phyloP scores from a whole-genome alignment of 768 basidiomycete genomes.

The Russula foetens region DNA sequence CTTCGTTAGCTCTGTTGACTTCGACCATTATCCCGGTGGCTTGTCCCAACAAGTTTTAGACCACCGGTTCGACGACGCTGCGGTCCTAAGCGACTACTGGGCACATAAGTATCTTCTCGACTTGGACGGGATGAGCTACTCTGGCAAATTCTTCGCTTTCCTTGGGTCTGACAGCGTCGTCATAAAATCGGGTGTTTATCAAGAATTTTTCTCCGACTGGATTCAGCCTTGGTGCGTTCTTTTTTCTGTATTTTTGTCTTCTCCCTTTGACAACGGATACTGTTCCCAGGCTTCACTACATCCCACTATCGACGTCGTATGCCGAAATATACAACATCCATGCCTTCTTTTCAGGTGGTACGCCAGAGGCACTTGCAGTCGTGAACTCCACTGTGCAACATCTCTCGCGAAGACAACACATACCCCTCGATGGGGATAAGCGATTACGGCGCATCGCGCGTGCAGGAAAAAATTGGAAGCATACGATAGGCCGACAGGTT shows the following conservation, averaged over 20 bases:
- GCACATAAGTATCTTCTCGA: constrained; percentile 86
- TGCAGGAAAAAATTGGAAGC: constrained; percentile 92
- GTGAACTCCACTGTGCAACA: constrained; percentile 40
- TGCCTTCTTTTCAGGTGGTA: constrained; percentile 86
- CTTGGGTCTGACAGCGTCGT: constrained; percentile 84
- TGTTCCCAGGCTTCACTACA: constrained; percentile 76
- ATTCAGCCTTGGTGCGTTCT: constrained; percentile 73
- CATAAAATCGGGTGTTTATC: constrained; percentile 85
- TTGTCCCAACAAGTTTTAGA: constrained; percentile 50
- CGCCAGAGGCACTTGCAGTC: constrained; percentile 45
- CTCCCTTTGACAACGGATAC: not conserved
- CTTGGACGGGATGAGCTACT: constrained; percentile 93
- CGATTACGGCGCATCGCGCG: constrained; percentile 75
- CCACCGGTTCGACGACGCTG: constrained; percentile 67
- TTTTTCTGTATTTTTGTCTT: not conserved
- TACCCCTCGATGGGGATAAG: constrained; percentile 53
- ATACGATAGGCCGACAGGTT: constrained; percentile 66
- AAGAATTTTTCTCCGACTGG: constrained; percentile 89
- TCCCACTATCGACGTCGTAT: constrained; percentile 83
- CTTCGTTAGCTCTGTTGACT: constrained; percentile 71
- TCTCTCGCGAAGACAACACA: constrained; percentile 29
- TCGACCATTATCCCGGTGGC: constrained; percentile 68
- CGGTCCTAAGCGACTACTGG: constrained; percentile 84
- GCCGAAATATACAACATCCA: constrained; percentile 90
- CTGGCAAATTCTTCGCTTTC: constrained; percentile 79